These are phyloP conservation scores for Nemania sp. DNA, from an alignment of 2,329 filamentous ascomycete genomes.

Conservation along the genomic window DNA sequence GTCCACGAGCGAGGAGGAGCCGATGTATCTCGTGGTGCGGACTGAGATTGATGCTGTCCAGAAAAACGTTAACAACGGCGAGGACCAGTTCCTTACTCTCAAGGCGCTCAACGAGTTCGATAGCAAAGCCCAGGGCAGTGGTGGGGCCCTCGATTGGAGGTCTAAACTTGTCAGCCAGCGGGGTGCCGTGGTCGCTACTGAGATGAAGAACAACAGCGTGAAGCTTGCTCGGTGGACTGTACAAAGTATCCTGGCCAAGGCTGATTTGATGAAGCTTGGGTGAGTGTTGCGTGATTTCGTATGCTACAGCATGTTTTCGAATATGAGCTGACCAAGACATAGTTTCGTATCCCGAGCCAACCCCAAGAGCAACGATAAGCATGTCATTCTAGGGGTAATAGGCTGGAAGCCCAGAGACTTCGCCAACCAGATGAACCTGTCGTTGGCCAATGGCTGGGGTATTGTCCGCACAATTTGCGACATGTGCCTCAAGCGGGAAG, in stretches of 20 bases:
- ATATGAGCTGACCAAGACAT: slow-evolving; percentile 17
- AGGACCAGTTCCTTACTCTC: slow-evolving; percentile 88
- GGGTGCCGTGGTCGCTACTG: slow-evolving; percentile 95
- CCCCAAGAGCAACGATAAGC: slow-evolving; percentile 89
- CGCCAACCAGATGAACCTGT: slow-evolving; percentile 96
- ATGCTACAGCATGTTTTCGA: not conserved
- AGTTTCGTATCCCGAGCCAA: slow-evolving; percentile 95
- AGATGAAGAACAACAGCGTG: slow-evolving; percentile 99
- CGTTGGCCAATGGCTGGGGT: slow-evolving; percentile 96
- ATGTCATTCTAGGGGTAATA: slow-evolving; percentile 92
- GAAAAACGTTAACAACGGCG: slow-evolving; percentile 90
- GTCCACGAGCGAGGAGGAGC: slow-evolving; percentile 91
- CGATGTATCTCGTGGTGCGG: slow-evolving; percentile 88
- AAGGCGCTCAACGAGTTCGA: slow-evolving; percentile 99
- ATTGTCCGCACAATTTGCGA: slow-evolving; percentile 98
- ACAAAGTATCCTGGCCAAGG: slow-evolving; percentile 93
- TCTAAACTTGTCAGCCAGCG: slow-evolving; percentile 92
- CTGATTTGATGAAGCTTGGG: slow-evolving; percentile 99
- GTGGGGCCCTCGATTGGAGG: slow-evolving; percentile 95
- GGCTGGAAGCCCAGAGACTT: slow-evolving; percentile 99
- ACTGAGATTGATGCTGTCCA: slow-evolving; percentile 94
- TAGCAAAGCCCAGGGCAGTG: slow-evolving; percentile 93
- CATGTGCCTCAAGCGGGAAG: slow-evolving; percentile 79
- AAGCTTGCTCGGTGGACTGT: slow-evolving; percentile 98
- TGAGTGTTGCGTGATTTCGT: slow-evolving; percentile 50